Conservation (phyloP, 2,329 filamentous ascomycete genomes). For the Beauveria brongniartii region DNA sequence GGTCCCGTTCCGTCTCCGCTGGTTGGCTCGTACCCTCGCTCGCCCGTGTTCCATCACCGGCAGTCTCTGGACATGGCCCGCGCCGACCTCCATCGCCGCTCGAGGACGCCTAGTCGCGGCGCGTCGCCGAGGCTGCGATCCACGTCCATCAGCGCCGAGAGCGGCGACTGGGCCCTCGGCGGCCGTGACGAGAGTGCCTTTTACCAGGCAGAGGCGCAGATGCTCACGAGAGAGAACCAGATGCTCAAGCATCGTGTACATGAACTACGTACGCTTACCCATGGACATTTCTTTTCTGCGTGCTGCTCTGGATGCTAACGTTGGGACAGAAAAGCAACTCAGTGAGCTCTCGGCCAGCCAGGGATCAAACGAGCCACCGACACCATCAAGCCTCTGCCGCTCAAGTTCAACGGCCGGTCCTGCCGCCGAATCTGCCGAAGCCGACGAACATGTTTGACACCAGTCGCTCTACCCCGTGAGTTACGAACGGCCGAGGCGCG, state of each 20-base stretch:
- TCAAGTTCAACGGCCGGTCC: slow-evolving; percentile 37
- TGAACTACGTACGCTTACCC: slow-evolving; percentile 50
- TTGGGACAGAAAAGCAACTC: slow-evolving; percentile 41
- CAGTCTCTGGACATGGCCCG: slow-evolving; percentile 53
- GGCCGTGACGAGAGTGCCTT: slow-evolving; percentile 68
- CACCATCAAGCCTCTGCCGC: slow-evolving; percentile 40
- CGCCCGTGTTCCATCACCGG: slow-evolving; percentile 41
- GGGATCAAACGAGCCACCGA: slow-evolving; percentile 35
- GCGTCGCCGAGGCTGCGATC: slow-evolving; percentile 49
- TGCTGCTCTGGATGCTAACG: slow-evolving; percentile 14
- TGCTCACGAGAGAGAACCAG: slow-evolving; percentile 69
- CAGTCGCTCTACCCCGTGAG: background rate
- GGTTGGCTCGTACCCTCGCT: slow-evolving; percentile 40
- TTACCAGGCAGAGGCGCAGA: slow-evolving; percentile 77
- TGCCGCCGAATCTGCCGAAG: slow-evolving; percentile 27
- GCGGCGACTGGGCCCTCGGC: slow-evolving; percentile 53
- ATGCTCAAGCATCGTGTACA: slow-evolving; percentile 70
- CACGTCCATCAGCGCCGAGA: slow-evolving; percentile 51
- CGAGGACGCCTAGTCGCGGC: slow-evolving; percentile 50
- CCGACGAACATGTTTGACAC: background rate
- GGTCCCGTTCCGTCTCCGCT: slow-evolving; percentile 25
- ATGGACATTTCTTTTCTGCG: background rate
- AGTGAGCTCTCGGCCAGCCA: slow-evolving; percentile 30
- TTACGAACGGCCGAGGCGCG: background rate
- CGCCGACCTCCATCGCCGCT: slow-evolving; percentile 47